Conservation (phyloP, 768 basidiomycete genomes). For the Leccinellum luteum region DNA sequence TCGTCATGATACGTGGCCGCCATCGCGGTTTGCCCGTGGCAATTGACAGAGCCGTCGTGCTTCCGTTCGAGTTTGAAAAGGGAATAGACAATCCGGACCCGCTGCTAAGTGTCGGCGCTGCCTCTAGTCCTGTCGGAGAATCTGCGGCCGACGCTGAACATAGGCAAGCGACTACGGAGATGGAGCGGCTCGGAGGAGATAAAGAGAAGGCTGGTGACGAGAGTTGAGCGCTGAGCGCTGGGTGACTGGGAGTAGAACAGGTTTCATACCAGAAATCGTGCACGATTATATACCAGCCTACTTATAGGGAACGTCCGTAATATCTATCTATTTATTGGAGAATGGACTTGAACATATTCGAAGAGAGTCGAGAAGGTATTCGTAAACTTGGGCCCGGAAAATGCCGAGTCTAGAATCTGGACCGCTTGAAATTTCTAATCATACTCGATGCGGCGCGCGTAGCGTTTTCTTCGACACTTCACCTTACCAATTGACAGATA, state of each 20-base stretch:
- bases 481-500: not conserved
- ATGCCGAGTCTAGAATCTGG: too few relatives aligned
- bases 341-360: not conserved
- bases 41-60: conserved; percentile 82
- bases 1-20: conserved; percentile 92
- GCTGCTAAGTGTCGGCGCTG: not conserved
- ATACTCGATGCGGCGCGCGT: too few relatives aligned
- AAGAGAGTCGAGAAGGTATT: too few relatives aligned
- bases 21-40: conserved; percentile 88
- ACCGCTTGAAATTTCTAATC: too few relatives aligned
- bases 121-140: not conserved
- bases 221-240: not conserved
- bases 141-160: not conserved
- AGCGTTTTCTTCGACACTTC: too few relatives aligned
- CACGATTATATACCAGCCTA: too few relatives aligned
- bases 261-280: not conserved
- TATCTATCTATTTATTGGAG: not conserved
- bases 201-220: not conserved
- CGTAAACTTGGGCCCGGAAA: too few relatives aligned
- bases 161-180: not conserved
- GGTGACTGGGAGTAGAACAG: not conserved
- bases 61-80: conserved; percentile 62
- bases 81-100: conserved; percentile 13
- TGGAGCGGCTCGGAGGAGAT: not conserved
- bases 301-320: not conserved